phyloP scores from a whole-genome alignment of 169 alveolate species.

The Eimeria praecox region DNA sequence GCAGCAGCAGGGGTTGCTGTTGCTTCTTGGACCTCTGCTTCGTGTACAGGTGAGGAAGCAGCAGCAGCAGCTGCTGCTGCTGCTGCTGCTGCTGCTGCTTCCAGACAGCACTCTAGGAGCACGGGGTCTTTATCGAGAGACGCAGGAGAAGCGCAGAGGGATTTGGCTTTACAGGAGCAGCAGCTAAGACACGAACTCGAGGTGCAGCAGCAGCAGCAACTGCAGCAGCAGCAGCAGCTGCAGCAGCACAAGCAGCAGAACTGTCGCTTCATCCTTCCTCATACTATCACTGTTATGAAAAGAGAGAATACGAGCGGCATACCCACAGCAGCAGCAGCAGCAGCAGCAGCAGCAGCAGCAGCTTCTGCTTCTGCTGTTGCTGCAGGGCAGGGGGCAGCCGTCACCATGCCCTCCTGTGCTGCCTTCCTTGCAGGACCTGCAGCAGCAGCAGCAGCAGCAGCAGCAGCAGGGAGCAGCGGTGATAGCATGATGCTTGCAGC shows the following conservation, averaged over 20 bases:
- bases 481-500: constrained; percentile 23
- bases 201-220: constrained; percentile 69
- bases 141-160: background rate
- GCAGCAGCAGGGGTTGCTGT: constrained; percentile 1
- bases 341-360: background rate
- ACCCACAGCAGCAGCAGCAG: too few species aligned
- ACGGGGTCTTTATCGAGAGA: constrained; percentile 2
- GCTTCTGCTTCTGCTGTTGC: constrained; percentile 6
- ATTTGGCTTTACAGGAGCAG: constrained; percentile 44
- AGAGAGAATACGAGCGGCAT: background rate
- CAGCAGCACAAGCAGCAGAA: constrained; percentile 44
- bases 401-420: constrained; percentile 38
- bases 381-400: constrained; percentile 21
- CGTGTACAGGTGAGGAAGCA: constrained; percentile 21
- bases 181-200: constrained; percentile 33
- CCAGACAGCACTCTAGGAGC: constrained; percentile 24
- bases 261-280: background rate
- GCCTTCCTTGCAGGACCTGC: constrained; percentile 31
- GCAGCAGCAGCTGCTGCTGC: constrained; percentile 33
- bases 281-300: background rate
- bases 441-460: background rate
- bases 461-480: constrained; percentile 3
- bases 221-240: constrained; percentile 70
- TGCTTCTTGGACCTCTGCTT: constrained; percentile 5
- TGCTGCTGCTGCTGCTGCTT: constrained; percentile 5